A percentile compares a stretch with the other conserved stretches of the same genome.
These are phyloP conservation scores for Citrus sp. DNA, from an alignment of 345 rosid genomes.

Conservation along the genomic window DNA sequence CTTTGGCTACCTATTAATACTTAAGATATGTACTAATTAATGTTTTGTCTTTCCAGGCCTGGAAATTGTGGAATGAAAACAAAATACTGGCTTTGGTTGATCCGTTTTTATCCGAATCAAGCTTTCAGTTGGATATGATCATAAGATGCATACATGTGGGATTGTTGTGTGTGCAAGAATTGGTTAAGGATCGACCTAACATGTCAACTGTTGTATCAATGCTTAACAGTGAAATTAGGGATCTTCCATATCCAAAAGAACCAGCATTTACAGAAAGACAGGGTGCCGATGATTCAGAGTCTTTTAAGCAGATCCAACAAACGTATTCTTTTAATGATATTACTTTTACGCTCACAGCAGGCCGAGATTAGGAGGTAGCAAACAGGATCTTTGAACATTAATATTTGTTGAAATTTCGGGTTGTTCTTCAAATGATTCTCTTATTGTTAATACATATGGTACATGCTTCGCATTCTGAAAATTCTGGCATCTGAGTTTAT, in stretches of 20 bases:
- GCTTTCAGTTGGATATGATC: neutral
- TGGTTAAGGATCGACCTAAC: constrained; percentile 19
- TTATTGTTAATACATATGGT: too few species aligned
- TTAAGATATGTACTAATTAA: neutral
- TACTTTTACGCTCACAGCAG: constrained; percentile 9
- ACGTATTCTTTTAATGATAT: constrained; percentile 15
- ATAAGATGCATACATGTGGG: constrained; percentile 24
- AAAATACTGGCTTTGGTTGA: neutral
- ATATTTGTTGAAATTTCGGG: too few species aligned
- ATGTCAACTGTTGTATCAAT: neutral
- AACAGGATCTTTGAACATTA: neutral
- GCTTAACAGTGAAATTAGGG: neutral
- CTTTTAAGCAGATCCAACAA: neutral
- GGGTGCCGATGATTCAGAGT: neutral
- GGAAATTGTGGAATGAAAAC: constrained; percentile 24
- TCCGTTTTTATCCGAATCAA: neutral
- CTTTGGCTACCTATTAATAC: neutral
- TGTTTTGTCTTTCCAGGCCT: constrained; percentile 9
- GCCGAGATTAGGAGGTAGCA: neutral
- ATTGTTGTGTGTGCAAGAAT: constrained; percentile 29
- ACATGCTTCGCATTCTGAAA: too few species aligned
- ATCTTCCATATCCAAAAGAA: neutral
- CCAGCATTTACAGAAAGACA: constrained; percentile 1
- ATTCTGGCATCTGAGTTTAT: too few species aligned
- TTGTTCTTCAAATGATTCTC: too few species aligned